Evolutionary conservation across 139 green algal species (phyloP).

Genomic region (Micromonas pusilla): DNA sequence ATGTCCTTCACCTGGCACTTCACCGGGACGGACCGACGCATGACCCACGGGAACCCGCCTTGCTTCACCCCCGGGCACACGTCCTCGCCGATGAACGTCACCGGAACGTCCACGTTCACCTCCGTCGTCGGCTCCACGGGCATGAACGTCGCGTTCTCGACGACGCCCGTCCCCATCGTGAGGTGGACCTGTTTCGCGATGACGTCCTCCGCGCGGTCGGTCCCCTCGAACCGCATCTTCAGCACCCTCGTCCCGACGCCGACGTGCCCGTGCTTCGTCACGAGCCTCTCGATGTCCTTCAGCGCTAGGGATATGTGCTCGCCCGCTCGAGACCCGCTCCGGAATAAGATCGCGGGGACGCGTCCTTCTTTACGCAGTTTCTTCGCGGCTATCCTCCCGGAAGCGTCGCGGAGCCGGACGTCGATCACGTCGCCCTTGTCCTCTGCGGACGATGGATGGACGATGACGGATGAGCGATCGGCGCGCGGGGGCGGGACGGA

Average conservation of each 20-base stretch:
- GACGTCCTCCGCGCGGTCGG: not conserved
- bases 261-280: not conserved
- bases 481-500: not conserved
- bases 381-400: not conserved
- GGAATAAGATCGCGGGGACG: not conserved
- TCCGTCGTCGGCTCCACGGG: not conserved
- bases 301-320: not conserved
- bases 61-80: not conserved
- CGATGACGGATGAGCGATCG: not conserved
- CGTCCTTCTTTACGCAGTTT: not conserved
- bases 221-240: not conserved
- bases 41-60: not conserved
- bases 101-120: conserved; percentile 1
- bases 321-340: not conserved
- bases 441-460: not conserved
- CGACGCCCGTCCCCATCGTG: not conserved
- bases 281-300: not conserved
- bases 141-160: conserved; percentile 11
- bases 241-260: not conserved
- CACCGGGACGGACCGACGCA: not conserved
- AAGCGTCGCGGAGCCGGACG: not conserved
- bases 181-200: conserved; percentile 7
- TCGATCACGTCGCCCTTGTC: not conserved
- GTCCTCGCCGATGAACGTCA: not conserved
- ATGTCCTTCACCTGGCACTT: not conserved